phyloP scores from a whole-genome alignment of 371 early-diverging fungal species.

The Syncephalis plumigaleata region DNA sequence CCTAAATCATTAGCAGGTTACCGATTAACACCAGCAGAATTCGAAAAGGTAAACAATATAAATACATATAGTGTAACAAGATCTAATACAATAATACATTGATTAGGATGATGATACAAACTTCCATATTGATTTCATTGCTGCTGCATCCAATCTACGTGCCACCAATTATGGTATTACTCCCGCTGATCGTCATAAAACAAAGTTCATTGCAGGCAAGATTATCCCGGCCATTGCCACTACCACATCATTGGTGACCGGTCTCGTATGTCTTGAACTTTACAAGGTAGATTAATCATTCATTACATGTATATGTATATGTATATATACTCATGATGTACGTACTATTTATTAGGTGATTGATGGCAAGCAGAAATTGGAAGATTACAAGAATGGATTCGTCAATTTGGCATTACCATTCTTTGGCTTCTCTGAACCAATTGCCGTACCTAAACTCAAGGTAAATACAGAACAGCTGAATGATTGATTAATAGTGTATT shows the following conservation, averaged over 20 bases:
- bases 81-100: background rate
- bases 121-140: constrained; percentile 99
- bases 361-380: constrained; percentile 61
- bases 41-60: constrained; percentile 69
- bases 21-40: constrained; percentile 73
- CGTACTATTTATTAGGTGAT: constrained; percentile 15
- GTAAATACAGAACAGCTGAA: constrained; percentile 6
- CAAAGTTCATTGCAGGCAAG: constrained; percentile 99
- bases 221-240: constrained; percentile 99
- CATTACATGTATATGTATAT: too few species aligned
- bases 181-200: constrained; percentile 84
- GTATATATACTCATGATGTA: too few species aligned
- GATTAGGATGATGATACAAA: constrained; percentile 89
- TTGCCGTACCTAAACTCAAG: constrained; percentile 67
- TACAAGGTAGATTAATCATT: constrained; percentile 87
- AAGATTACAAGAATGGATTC: constrained; percentile 98
- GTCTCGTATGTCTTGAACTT: constrained; percentile 95
- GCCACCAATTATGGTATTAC: constrained; percentile 93
- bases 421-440: constrained; percentile 97
- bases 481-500: background rate
- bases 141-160: constrained; percentile 95
- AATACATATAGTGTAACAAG: constrained; percentile 6
- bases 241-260: constrained; percentile 98
- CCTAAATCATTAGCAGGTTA: constrained; percentile 55
- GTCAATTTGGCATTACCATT: constrained; percentile 98